Conservation (phyloP, 1,139 yeast species). For the Blastobotrys niveus region DNA sequence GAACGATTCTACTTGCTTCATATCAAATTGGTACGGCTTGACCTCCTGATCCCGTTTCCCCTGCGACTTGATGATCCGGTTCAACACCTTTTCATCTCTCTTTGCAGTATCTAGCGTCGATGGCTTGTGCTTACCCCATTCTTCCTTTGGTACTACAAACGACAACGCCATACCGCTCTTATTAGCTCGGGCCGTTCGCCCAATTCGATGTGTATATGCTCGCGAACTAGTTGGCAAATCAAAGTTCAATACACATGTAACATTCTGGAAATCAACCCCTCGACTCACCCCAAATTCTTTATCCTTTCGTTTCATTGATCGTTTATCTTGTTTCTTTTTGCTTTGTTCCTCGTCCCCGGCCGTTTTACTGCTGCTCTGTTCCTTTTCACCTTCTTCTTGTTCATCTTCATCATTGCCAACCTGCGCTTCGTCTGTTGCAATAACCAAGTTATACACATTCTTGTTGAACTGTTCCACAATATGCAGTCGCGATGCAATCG, state of each 20-base stretch:
- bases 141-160: slow-evolving; percentile 77
- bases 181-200: slow-evolving; percentile 98
- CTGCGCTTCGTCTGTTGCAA: slow-evolving; percentile 81
- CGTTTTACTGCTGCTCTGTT: slow-evolving; percentile 17
- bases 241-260: slow-evolving; percentile 92
- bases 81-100: slow-evolving; percentile 79
- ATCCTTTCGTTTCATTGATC: slow-evolving; percentile 28
- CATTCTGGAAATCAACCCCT: slow-evolving; percentile 95
- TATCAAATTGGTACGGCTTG: slow-evolving; percentile 80
- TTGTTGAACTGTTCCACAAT: slow-evolving; percentile 94
- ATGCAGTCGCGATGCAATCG: slow-evolving; percentile 87
- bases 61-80: slow-evolving; percentile 73
- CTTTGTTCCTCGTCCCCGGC: background rate
- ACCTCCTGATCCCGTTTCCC: slow-evolving; percentile 51
- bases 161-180: slow-evolving; percentile 93
- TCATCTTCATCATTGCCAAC: slow-evolving; percentile 23
- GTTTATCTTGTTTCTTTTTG: slow-evolving; percentile 15
- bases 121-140: slow-evolving; percentile 83
- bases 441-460: slow-evolving; percentile 75
- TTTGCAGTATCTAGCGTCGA: slow-evolving; percentile 68
- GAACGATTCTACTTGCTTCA: slow-evolving; percentile 90
- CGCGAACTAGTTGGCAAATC: slow-evolving; percentile 89
- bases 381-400: slow-evolving; percentile 18
- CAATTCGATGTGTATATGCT: slow-evolving; percentile 89
- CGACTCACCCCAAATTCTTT: slow-evolving; percentile 89